Conservation (phyloP, 2,329 filamentous ascomycete genomes). For the Beauveria sp. region DNA sequence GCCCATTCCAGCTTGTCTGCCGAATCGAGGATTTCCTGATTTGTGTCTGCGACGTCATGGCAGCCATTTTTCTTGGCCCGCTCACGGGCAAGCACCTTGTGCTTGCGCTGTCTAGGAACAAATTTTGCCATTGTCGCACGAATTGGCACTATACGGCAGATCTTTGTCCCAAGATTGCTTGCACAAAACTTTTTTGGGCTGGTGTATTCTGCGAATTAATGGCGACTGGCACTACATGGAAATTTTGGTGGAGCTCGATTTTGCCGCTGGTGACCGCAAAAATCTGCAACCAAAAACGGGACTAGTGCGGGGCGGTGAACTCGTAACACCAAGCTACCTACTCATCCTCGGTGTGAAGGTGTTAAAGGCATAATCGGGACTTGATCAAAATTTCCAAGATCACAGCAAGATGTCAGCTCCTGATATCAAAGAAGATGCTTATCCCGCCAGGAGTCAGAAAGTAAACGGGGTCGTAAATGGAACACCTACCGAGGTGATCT, state of each 20-base stretch:
- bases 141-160: neutral
- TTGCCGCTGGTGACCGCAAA: slow-evolving; percentile 30
- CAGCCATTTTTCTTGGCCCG: slow-evolving; percentile 38
- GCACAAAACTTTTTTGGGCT: neutral
- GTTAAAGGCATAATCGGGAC: slow-evolving; percentile 12
- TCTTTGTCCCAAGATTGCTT: neutral
- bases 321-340: neutral
- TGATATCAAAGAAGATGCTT: slow-evolving; percentile 46
- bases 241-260: slow-evolving; percentile 29
- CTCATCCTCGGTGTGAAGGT: slow-evolving; percentile 7
- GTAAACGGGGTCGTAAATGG: slow-evolving; percentile 57
- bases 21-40: slow-evolving; percentile 38
- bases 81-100: slow-evolving; percentile 59
- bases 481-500: slow-evolving; percentile 62
- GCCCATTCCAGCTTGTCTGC: slow-evolving; percentile 37
- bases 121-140: slow-evolving; percentile 45
- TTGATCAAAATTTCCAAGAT: neutral
- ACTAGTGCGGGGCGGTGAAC: slow-evolving; percentile 28
- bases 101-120: slow-evolving; percentile 58
- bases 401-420: slow-evolving; percentile 29
- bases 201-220: neutral
- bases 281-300: slow-evolving; percentile 21
- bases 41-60: slow-evolving; percentile 31
- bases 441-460: slow-evolving; percentile 58
- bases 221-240: slow-evolving; percentile 17